Evolutionary conservation across 1,284 basidiomycete genomes (phyloP).

Genomic region (Erythrobasidium hasegawianum): DNA sequence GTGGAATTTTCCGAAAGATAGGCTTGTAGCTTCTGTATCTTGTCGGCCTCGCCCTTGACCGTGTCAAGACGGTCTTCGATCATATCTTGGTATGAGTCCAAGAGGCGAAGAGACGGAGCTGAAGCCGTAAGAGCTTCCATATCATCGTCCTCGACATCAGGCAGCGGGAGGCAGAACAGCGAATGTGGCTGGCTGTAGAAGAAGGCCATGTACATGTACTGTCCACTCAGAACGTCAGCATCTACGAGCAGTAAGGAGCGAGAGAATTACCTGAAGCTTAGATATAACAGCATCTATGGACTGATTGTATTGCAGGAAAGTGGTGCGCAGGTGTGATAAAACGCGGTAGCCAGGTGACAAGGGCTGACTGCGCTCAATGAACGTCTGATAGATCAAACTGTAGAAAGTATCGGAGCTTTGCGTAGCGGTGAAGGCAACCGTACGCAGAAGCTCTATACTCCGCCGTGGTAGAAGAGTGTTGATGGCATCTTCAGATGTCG

Average conservation of each 20-base stretch:
- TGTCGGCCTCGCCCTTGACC: no score
- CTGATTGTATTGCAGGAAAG: conserved; percentile 26
- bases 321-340: conserved; percentile 15
- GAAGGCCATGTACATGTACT: conserved; percentile 33
- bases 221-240: no score
- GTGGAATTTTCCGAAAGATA: conserved; percentile 5
- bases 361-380: conserved; percentile 13
- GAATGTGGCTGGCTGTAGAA: conserved; percentile 20
- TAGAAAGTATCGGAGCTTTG: conserved; percentile 25
- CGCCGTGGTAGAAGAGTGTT: conserved; percentile 17
- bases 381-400: conserved; percentile 9
- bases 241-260: no score
- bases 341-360: conserved; percentile 15
- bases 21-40: background rate
- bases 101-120: background rate
- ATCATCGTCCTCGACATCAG: conserved; percentile 14
- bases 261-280: conserved; percentile 23
- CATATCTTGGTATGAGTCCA: conserved; percentile 9
- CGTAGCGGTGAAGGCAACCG: conserved; percentile 16
- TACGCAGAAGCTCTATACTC: conserved; percentile 13
- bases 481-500: conserved; percentile 33
- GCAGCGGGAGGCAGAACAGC: background rate
- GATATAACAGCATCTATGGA: conserved; percentile 28
- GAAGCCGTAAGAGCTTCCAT: background rate
- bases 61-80: conserved; percentile 8